A percentile compares a stretch with the other conserved stretches of the same genome.
Evolutionary conservation across 2,329 filamentous ascomycete species (phyloP).

Genomic region (Beauveria bassiana): DNA sequence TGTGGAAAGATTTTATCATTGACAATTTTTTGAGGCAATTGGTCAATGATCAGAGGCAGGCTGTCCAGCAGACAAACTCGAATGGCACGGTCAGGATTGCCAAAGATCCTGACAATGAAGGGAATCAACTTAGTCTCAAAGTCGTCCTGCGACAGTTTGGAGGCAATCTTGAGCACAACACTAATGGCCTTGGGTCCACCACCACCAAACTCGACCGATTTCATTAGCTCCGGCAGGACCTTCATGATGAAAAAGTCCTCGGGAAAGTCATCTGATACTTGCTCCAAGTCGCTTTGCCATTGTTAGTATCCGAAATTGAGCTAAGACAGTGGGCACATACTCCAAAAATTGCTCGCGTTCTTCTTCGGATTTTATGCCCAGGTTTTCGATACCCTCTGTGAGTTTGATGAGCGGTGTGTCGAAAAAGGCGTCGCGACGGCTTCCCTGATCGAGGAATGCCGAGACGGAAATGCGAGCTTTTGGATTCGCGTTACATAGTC

Average conservation of each 20-base stretch:
- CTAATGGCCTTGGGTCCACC: slow-evolving; percentile 86
- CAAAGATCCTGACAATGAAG: slow-evolving; percentile 78
- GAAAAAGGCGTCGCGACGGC: slow-evolving; percentile 76
- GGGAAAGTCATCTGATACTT: slow-evolving; percentile 86
- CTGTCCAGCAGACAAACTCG: slow-evolving; percentile 87
- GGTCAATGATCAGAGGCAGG: slow-evolving; percentile 84
- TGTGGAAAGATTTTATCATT: slow-evolving; percentile 97
- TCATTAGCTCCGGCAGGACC: slow-evolving; percentile 88
- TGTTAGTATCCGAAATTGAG: slow-evolving; percentile 22
- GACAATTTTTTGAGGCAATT: slow-evolving; percentile 77
- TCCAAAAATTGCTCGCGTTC: slow-evolving; percentile 81
- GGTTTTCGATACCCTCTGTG: slow-evolving; percentile 84
- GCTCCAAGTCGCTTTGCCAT: slow-evolving; percentile 60
- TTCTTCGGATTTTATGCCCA: slow-evolving; percentile 77
- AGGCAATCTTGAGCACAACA: slow-evolving; percentile 83
- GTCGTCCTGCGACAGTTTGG: slow-evolving; percentile 82
- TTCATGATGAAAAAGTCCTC: slow-evolving; percentile 99
- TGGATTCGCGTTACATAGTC: slow-evolving; percentile 79
- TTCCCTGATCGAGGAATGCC: slow-evolving; percentile 85
- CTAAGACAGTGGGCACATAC: slow-evolving; percentile 26
- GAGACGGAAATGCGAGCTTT: slow-evolving; percentile 78
- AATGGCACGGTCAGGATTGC: slow-evolving; percentile 84
- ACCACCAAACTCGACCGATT: slow-evolving; percentile 96
- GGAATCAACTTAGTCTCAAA: slow-evolving; percentile 80
- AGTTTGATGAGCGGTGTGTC: slow-evolving; percentile 87